Evolutionary conservation across 2,329 filamentous ascomycete species (phyloP), one percentile per base, ranked within the genome.

Genomic region (Ilyonectria mors-panacis): DNA sequence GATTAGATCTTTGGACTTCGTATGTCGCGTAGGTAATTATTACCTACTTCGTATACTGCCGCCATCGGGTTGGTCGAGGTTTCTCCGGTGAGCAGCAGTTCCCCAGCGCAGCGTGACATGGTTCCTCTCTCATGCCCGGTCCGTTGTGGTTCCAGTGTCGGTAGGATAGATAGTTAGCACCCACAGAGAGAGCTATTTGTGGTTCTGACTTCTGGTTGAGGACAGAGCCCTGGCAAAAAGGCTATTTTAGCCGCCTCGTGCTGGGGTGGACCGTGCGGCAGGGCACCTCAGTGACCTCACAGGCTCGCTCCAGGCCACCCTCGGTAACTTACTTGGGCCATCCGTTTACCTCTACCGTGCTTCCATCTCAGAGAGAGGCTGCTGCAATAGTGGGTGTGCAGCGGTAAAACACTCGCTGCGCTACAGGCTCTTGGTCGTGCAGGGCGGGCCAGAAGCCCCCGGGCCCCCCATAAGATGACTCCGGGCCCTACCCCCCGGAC

Each of bases 161-260:
- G n/a, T 45, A 21, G 9, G 6, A 23, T 17, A 19, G 28, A 35
- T 21, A 12, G 15, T 26, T 26, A 12, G 30, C 30, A 33, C 30
- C 8, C 12, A 33, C 30, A 33, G 59, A 33, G 30, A 33, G 8
- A 26, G 26, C 26, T 26, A 26, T 19, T 19, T 42, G 50, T 33
- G 59, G 53, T 57, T 59, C 61, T 35, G 17, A 7, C 45, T 54
- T 47, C 47, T 35, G 50, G 35, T 45, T 64, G 45, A 37, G 47
- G 51, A 13, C 42, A 35, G 58, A 28, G 58, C 58, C 63, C 53
- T 59, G 51, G 57, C 58, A 44, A 50, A 73, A 74, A 74, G 70
- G 67, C 65, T 72, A 68, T 70, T 73, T 73, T 74, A 74, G 71
- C 71, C 65, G 70, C 69, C 54, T 48, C 7, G 19, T 13, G 33